These are phyloP conservation scores for Dictyostelium capitatum DNA, from an alignment of 78 protist species.

Conservation along the genomic window DNA sequence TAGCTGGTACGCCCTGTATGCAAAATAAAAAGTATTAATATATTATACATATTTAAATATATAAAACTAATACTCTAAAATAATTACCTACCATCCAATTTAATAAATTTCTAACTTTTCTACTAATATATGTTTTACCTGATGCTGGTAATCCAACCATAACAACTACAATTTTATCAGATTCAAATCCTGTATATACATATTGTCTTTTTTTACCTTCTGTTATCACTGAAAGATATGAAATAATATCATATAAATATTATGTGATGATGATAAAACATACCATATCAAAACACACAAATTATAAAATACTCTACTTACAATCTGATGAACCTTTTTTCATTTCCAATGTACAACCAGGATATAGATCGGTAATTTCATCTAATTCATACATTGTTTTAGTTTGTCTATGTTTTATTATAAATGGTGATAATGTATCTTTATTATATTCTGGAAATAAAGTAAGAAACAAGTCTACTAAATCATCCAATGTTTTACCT, in stretches of 20 bases:
- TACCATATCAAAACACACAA: too few relatives aligned
- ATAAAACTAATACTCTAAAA: too few relatives aligned
- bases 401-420: conserved; percentile 65
- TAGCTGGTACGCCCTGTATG: conserved; percentile 80
- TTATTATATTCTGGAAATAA: conserved; percentile 59
- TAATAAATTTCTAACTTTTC: conserved; percentile 86
- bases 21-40: too few relatives aligned
- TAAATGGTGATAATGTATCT: conserved; percentile 51
- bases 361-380: conserved; percentile 63
- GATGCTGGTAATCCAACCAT: conserved; percentile 94
- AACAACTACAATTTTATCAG: conserved; percentile 83
- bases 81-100: too few relatives aligned
- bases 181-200: conserved; percentile 80
- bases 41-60: too few relatives aligned
- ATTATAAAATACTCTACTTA: too few relatives aligned
- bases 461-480: conserved; percentile 35
- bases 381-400: conserved; percentile 68
- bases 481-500: conserved; percentile 50
- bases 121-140: conserved; percentile 89
- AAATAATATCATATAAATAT: too few relatives aligned
- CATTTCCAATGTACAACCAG: conserved; percentile 80
- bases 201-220: conserved; percentile 77
- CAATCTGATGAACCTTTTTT: conserved; percentile 58
- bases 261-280: too few relatives aligned
- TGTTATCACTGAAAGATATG: conserved; percentile 33